Evolutionary conservation across 495 filamentous ascomycete genomes (phyloP).

Genomic region (Penicillium macrosclerotiorum): DNA sequence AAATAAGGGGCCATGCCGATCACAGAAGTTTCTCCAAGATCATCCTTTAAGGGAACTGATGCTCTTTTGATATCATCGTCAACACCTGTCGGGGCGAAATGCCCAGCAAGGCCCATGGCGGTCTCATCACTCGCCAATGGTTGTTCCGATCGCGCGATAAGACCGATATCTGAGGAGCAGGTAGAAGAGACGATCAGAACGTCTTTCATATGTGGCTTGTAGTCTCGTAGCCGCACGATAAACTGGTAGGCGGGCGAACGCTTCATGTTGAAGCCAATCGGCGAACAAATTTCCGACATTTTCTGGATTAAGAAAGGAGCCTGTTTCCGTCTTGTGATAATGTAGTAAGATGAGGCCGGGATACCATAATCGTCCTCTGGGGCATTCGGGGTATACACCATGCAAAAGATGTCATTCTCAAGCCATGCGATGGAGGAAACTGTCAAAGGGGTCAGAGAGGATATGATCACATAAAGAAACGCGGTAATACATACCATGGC

Average conservation of each 20-base stretch:
- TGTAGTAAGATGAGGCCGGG: constrained; percentile 65
- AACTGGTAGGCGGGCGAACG: constrained; percentile 72
- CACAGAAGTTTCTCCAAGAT: constrained; percentile 67
- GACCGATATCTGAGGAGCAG: constrained; percentile 68
- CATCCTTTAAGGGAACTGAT: constrained; percentile 70
- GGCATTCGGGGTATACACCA: constrained; percentile 66
- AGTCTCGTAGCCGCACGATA: constrained; percentile 69
- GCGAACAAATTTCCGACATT: constrained; percentile 66
- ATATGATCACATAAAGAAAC: not conserved
- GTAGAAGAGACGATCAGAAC: constrained; percentile 81
- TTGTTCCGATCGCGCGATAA: constrained; percentile 69
- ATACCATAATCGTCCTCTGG: constrained; percentile 52
- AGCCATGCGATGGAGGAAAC: constrained; percentile 89
- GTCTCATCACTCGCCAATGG: constrained; percentile 61
- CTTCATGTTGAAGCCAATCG: constrained; percentile 56
- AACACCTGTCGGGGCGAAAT: constrained; percentile 71
- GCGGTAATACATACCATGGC: constrained; percentile 57
- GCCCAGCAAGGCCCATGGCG: constrained; percentile 55
- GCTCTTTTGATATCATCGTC: constrained; percentile 77
- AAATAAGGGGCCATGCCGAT: constrained; percentile 83
- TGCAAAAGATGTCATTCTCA: constrained; percentile 80
- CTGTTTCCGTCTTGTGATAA: constrained; percentile 64
- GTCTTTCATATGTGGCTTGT: constrained; percentile 74
- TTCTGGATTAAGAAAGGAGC: constrained; percentile 66
- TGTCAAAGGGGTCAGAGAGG: constrained; percentile 24